phyloP scores from a whole-genome alignment of 768 basidiomycete genomes.

The Chalciporus pseudorubinellus region DNA sequence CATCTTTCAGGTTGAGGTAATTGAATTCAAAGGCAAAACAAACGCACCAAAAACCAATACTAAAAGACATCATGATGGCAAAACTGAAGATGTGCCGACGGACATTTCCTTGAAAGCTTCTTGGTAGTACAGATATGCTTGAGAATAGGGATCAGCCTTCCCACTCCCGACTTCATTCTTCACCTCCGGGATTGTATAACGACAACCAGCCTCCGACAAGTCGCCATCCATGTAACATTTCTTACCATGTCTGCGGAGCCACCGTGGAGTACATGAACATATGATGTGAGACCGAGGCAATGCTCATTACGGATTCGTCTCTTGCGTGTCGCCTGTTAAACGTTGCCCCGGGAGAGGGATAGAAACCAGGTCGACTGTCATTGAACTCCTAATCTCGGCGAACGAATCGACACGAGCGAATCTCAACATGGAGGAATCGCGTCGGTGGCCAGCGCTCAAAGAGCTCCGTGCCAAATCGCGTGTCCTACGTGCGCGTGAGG shows the following conservation, averaged over 20 bases:
- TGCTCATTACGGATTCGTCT: slow-evolving; percentile 65
- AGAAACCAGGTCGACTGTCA: slow-evolving; percentile 60
- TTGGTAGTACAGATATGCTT: no score
- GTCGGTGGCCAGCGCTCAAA: slow-evolving; percentile 28
- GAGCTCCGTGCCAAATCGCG: slow-evolving; percentile 23
- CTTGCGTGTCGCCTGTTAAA: slow-evolving; percentile 41
- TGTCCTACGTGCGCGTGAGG: slow-evolving; percentile 29
- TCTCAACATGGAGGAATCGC: slow-evolving; percentile 53
- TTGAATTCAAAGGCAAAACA: no score
- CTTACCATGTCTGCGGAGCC: slow-evolving; percentile 48
- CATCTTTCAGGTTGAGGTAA: no score
- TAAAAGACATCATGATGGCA: no score
- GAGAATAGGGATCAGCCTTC: no score
- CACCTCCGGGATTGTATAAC: no score
- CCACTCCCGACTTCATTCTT: no score
- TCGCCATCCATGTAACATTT: no score
- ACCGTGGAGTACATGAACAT: slow-evolving; percentile 63
- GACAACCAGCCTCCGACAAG: no score
- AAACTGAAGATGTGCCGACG: no score
- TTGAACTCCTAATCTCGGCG: slow-evolving; percentile 72
- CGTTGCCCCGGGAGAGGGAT: slow-evolving; percentile 47
- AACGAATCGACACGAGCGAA: slow-evolving; percentile 75
- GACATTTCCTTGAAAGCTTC: no score
- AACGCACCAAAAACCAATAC: no score
- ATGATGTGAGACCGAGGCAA: slow-evolving; percentile 80